Base-by-base conservation (phyloP, 306 rosid genomes). In the Ammopiptanthus mongolicus region DNA sequence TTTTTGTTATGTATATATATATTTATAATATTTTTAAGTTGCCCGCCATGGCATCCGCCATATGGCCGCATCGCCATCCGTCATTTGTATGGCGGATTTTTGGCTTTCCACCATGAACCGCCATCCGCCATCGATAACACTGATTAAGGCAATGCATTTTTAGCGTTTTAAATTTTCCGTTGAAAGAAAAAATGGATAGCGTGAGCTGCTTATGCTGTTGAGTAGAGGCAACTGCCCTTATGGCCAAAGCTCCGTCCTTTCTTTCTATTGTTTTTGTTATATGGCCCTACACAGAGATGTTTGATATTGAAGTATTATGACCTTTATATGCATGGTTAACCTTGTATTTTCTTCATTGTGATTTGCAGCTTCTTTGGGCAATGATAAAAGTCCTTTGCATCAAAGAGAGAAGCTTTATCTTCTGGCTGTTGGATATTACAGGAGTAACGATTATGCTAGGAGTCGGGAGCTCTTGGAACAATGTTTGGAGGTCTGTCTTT, bases 361-460 rank as follows among this genome's bases (percentile, higher is more conserved):
- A 56, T 85, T 76, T 81, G 75, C 93, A 94, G 98, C 86, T 81
- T 81, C 94, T 56, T 31, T 86, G 80, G 80, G 70, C 55, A 81
- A 76, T 71, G 63, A 70, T 50, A 76, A 4, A 67, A 79, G 71
- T 69, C 89, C 94, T 71, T 74, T 77, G 84, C 86, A 88, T 47
- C 62, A 69, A 81, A 88, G 97, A 84, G 96, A 94, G 88, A 90
- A 78, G 83, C 78, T 90, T 22, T 94, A 94, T 83, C 98, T 91
- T 64, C 90, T 94, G 68, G 93, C 93, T 41, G 94, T 94, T 85
- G 97, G 98, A 74, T 83, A 87, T 80, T 91, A 90, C 87, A 83
- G 98, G 84, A 84, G 85, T 78, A 87, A 82, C 44, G 88, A 90
- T 51, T 84, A 77, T 81, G 46, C 80, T 1, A 88, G 87, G 89